phyloP scores from a whole-genome alignment of 495 filamentous ascomycete species.

The Neurospora sublineolata region DNA sequence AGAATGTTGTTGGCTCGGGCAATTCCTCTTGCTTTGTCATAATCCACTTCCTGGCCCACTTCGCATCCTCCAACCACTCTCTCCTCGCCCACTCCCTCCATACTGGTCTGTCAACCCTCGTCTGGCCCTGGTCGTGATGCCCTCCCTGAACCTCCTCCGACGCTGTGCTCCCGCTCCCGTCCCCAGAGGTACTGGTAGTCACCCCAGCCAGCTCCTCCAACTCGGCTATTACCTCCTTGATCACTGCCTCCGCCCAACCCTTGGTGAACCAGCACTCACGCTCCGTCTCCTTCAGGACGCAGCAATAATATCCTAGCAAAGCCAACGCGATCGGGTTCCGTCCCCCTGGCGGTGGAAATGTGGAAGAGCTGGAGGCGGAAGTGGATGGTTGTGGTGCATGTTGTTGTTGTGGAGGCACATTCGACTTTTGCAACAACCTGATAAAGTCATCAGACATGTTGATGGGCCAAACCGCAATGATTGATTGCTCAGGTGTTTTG shows the following conservation, averaged over 20 bases:
- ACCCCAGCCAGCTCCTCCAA: background rate
- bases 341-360: background rate
- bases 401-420: background rate
- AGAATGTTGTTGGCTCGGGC: background rate
- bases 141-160: background rate
- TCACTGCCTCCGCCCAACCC: slow-evolving; percentile 13
- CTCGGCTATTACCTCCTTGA: slow-evolving; percentile 6
- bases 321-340: slow-evolving; percentile 14
- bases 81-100: background rate
- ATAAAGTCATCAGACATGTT: slow-evolving; percentile 10
- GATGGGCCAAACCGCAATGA: slow-evolving; percentile 18
- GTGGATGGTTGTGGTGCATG: background rate
- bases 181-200: background rate
- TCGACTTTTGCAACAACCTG: slow-evolving; percentile 1
- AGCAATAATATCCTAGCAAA: slow-evolving; percentile 17
- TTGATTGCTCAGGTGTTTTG: slow-evolving; percentile 10
- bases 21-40: background rate
- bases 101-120: background rate
- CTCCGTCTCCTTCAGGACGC: slow-evolving; percentile 15
- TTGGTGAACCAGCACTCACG: slow-evolving; percentile 15
- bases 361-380: background rate
- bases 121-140: background rate
- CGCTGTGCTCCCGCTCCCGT: background rate
- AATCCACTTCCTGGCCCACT: background rate
- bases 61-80: background rate